These are phyloP conservation scores for Scheffersomyces stipitis DNA, from an alignment of 805 yeast species.

Conservation along the genomic window DNA sequence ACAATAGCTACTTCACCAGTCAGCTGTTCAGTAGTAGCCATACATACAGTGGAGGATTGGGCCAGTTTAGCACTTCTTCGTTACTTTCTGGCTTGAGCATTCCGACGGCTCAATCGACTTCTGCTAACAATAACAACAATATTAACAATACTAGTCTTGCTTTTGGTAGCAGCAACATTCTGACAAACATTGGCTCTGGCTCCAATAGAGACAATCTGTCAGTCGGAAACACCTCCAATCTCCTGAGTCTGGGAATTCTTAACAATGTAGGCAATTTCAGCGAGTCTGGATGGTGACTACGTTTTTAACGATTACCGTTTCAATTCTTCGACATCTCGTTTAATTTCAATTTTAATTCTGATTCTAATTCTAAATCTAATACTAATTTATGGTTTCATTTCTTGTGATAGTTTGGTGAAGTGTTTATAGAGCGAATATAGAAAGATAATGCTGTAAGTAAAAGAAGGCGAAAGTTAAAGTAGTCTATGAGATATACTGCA, in stretches of 20 bases:
- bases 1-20: background rate
- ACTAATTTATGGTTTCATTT: no score
- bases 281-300: conserved; percentile 14
- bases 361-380: no score
- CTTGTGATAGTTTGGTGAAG: no score
- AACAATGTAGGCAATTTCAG: conserved; percentile 11
- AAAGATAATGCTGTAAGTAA: no score
- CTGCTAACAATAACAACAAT: conserved; percentile 6
- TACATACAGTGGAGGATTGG: background rate
- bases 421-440: no score
- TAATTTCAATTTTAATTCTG: no score
- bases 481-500: no score
- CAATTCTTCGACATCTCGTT: no score
- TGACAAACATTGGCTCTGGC: background rate
- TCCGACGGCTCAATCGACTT: background rate
- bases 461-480: no score
- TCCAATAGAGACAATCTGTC: conserved; percentile 2
- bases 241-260: conserved; percentile 5
- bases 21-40: background rate
- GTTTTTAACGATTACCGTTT: conserved; percentile 3
- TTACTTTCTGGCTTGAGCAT: background rate
- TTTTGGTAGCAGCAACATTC: conserved; percentile 2
- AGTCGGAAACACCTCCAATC: conserved; percentile 2
- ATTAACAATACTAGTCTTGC: conserved; percentile 5
- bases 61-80: background rate